Conservation (phyloP, 2,329 filamentous ascomycete genomes). For the Fusarium brachygibbosum region DNA sequence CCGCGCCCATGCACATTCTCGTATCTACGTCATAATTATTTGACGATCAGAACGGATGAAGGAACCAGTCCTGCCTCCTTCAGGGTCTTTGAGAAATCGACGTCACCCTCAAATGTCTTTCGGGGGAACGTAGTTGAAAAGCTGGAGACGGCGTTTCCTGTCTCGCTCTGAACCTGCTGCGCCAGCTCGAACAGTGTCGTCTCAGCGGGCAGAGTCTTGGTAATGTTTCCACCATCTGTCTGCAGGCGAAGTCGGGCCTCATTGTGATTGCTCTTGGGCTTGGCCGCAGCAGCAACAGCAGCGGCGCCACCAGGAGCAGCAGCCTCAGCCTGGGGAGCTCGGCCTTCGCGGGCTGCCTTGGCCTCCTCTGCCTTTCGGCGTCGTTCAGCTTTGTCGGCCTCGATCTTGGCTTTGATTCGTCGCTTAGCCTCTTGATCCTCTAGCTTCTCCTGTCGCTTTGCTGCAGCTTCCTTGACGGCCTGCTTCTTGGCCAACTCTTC, state of each 20-base stretch:
- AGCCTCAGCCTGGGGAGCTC: conserved; percentile 61
- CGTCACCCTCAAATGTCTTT: conserved; percentile 77
- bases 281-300: conserved; percentile 63
- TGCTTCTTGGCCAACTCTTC: conserved; percentile 91
- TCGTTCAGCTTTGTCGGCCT: conserved; percentile 92
- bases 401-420: conserved; percentile 92
- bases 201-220: conserved; percentile 89
- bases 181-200: conserved; percentile 95
- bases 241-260: conserved; percentile 88
- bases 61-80: conserved; percentile 93
- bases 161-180: conserved; percentile 78
- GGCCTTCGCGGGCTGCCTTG: conserved; percentile 88
- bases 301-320: conserved; percentile 63
- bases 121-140: conserved; percentile 90
- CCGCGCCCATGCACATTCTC: conserved; percentile 41
- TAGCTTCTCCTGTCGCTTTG: conserved; percentile 88
- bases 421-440: conserved; percentile 89
- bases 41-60: conserved; percentile 88
- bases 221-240: conserved; percentile 77
- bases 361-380: conserved; percentile 86
- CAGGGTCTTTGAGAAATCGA: conserved; percentile 89
- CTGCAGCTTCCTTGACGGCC: conserved; percentile 89
- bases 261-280: conserved; percentile 78
- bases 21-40: conserved; percentile 54
- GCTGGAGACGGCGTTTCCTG: conserved; percentile 76